Evolutionary conservation across 73 alveolate genomes (phyloP).

Genomic region (Paramecium octaurelia): DNA sequence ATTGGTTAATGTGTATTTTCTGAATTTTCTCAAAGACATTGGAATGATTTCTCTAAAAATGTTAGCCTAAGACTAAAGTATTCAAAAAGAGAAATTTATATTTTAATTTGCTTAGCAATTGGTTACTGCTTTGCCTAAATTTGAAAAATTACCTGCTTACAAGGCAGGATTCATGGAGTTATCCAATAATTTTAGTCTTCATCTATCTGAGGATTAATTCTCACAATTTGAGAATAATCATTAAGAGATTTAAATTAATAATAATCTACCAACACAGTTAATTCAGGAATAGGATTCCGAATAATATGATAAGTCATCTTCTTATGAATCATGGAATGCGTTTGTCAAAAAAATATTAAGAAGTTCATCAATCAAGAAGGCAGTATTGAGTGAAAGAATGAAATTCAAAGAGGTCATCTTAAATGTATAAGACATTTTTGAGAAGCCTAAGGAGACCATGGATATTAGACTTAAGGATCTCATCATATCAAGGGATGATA

Average conservation of each 20-base stretch:
- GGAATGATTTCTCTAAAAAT: conserved; percentile 47
- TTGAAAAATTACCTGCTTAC: neutral
- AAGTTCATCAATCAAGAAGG: neutral
- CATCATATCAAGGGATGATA: conserved; percentile 27
- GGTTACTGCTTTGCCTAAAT: neutral
- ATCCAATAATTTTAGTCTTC: neutral
- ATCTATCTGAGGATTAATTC: neutral
- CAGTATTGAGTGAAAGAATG: neutral
- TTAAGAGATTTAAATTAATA: neutral
- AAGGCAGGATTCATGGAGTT: neutral
- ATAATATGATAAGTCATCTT: neutral
- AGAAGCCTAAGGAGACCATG: neutral
- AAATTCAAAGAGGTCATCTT: conserved; percentile 4
- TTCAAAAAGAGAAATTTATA: neutral
- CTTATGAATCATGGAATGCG: neutral
- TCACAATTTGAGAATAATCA: neutral
- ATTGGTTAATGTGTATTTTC: conserved; percentile 11
- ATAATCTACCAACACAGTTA: neutral
- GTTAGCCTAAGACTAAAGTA: conserved; percentile 29
- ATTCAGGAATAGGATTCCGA: neutral
- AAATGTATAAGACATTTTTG: neutral
- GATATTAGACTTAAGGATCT: conserved; percentile 26
- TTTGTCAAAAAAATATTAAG: neutral
- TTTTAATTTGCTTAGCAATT: conserved; percentile 16
- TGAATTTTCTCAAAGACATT: neutral